Percentiles rank a stretch among this genome's conserved stretches.
Conservation (phyloP, 1,139 yeast genomes). For the Saccharomyces hybrid region DNA sequence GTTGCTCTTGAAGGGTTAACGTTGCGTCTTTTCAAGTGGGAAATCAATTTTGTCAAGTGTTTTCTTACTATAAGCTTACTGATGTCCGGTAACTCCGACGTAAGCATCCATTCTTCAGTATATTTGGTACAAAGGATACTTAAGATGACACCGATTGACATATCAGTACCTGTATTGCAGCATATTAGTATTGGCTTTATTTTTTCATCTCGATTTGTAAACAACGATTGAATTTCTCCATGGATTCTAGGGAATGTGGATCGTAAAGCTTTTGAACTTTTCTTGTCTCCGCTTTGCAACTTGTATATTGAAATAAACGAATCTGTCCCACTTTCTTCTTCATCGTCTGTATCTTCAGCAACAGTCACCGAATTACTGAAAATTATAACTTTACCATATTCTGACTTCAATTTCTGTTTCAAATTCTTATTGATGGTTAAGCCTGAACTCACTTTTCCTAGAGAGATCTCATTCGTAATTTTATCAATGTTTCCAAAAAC, state of each 20-base stretch:
- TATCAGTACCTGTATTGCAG: constrained; percentile 60
- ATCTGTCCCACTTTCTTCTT: background rate
- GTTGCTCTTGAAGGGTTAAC: constrained; percentile 75
- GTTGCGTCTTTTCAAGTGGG: constrained; percentile 30
- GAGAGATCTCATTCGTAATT: constrained; percentile 17
- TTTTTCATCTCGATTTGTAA: background rate
- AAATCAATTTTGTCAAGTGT: constrained; percentile 46
- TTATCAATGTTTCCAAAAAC: constrained; percentile 11
- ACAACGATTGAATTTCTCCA: constrained; percentile 2
- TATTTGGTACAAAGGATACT: constrained; percentile 43
- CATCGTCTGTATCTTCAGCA: background rate
- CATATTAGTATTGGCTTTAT: constrained; percentile 35
- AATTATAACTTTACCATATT: constrained; percentile 15
- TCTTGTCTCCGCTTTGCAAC: constrained; percentile 27
- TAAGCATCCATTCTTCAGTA: constrained; percentile 36
- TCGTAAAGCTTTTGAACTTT: constrained; percentile 24
- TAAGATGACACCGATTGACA: constrained; percentile 54
- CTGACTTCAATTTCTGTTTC: constrained; percentile 6
- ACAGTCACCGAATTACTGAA: constrained; percentile 15
- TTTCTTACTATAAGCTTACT: constrained; percentile 49
- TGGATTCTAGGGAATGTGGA: constrained; percentile 15
- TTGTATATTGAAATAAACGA: constrained; percentile 10
- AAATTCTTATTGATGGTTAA: constrained; percentile 9
- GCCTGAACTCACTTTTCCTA: constrained; percentile 17
- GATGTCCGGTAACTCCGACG: constrained; percentile 17